A percentile compares a stretch with the other conserved stretches of the same genome.
Evolutionary conservation across 208 protist genomes (phyloP).

Genomic region (Leishmania turanica): DNA sequence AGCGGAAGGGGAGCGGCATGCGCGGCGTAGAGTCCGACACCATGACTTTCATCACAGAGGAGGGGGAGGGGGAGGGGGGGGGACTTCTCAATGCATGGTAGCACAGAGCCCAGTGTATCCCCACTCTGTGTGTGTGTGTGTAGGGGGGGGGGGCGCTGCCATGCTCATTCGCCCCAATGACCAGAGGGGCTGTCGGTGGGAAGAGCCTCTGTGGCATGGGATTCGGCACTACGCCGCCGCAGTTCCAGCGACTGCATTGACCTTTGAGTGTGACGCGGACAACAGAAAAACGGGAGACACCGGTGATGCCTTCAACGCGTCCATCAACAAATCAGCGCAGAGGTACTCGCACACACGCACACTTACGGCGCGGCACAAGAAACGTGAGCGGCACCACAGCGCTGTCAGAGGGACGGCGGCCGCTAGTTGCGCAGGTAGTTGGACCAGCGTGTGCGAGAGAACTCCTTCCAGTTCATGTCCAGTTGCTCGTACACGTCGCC

Average conservation of each 20-base stretch:
- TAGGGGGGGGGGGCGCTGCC: neutral
- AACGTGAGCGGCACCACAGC: neutral
- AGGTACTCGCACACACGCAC: neutral
- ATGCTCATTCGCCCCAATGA: neutral
- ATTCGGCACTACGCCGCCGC: neutral
- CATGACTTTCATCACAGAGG: neutral
- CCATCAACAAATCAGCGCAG: neutral
- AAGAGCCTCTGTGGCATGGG: neutral
- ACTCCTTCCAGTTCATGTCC: conserved; percentile 94
- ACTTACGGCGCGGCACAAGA: neutral
- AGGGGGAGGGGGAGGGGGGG: neutral
- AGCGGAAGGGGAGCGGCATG: neutral
- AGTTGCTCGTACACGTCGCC: conserved; percentile 89
- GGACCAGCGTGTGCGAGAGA: conserved; percentile 90
- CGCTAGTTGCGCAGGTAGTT: conserved; percentile 80
- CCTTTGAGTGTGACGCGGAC: neutral
- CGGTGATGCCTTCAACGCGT: neutral
- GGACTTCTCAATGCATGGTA: neutral
- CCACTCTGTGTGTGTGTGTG: neutral
- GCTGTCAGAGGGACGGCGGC: neutral
- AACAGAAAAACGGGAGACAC: neutral
- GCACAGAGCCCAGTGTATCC: no score
- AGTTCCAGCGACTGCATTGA: neutral
- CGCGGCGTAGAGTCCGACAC: neutral
- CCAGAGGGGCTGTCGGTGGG: neutral